Base-by-base conservation (phyloP, 805 yeast genomes). In the Saccharomycodes ludwigii region DNA sequence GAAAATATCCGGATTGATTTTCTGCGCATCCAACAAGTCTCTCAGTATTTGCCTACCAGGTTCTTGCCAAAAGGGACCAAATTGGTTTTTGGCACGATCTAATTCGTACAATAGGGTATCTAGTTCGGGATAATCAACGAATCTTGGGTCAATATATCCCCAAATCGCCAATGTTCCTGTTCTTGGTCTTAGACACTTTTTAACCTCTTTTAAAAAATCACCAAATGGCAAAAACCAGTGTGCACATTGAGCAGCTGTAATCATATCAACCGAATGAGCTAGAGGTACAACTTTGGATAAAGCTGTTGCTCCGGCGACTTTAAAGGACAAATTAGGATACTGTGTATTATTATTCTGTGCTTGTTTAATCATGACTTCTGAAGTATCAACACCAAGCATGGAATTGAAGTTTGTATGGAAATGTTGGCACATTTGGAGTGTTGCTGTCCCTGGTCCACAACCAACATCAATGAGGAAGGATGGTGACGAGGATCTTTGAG, bases 21-120 rank as follows among this genome's bases (percentile, higher is more conserved):
- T 29, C 13, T 32, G 33, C 18, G 44, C 43, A 15, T 26, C 31
- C 39, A 68, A 62, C 35, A 63, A 46, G 5, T 56, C 39, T 31
- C 75, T 57, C 21, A 86, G 52, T 10, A 67, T 56, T 5, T 47
- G 33, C 29, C 94, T 61, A 1, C 95, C 96, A 0, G 94, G 91
- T 42, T 77, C 79, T 44, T 82, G 80, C 96, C 96, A 86, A 47
- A 71, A 71, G 1, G 75, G 73, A 0, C 86, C 86, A 28, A 78
- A 49, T 27, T 47, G 57, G 3, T 52, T 46, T 0, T 68, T 70
- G 6, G 54, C 63, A 41, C 73, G 74, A 9, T 69, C 59, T 42
- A 67, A 71, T 18, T 73, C 66, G 19, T 55, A 43, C 30, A 71
- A 64, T 5, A 77, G 48, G 24, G 63, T 60, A 39, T 78, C 75